Evolutionary conservation across 139 green algal species (phyloP).

Genomic region (Asterochloris sp.): DNA sequence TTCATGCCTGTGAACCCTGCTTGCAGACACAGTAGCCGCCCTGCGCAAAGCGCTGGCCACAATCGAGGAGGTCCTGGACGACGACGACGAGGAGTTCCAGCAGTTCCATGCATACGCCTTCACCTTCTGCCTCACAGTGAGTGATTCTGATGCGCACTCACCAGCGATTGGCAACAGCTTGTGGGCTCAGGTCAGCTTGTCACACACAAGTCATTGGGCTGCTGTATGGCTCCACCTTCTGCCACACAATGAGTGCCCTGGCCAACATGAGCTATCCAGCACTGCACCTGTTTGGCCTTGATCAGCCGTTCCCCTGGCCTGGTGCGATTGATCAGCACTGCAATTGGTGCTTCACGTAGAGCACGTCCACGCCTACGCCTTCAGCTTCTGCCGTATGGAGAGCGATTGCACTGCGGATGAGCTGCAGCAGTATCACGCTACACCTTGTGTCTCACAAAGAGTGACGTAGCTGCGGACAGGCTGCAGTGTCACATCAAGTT

Average conservation of each 20-base stretch:
- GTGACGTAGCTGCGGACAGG: too few species aligned
- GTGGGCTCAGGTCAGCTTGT: neutral
- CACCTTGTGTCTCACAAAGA: too few species aligned
- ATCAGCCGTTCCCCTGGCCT: neutral
- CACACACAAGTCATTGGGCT: neutral
- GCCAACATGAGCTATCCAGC: neutral
- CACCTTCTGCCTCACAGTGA: slow-evolving; percentile 52
- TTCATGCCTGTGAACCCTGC: neutral
- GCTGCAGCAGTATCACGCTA: too few species aligned
- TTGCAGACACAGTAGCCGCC: neutral
- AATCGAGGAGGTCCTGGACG: neutral
- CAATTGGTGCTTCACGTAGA: too few species aligned
- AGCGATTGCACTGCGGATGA: too few species aligned
- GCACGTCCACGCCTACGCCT: too few species aligned
- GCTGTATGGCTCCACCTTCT: neutral
- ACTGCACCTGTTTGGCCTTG: neutral
- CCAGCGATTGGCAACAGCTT: neutral
- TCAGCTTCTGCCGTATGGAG: too few species aligned
- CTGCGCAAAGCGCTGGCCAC: neutral
- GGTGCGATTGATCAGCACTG: too few species aligned
- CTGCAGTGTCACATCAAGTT: too few species aligned
- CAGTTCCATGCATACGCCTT: slow-evolving; percentile 59
- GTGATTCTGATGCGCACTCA: neutral
- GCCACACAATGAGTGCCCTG: neutral
- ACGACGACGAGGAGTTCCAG: slow-evolving; percentile 18